Evolutionary conservation across 2,329 filamentous ascomycete genomes (phyloP).

Genomic region (Endoconidiophora polonica): DNA sequence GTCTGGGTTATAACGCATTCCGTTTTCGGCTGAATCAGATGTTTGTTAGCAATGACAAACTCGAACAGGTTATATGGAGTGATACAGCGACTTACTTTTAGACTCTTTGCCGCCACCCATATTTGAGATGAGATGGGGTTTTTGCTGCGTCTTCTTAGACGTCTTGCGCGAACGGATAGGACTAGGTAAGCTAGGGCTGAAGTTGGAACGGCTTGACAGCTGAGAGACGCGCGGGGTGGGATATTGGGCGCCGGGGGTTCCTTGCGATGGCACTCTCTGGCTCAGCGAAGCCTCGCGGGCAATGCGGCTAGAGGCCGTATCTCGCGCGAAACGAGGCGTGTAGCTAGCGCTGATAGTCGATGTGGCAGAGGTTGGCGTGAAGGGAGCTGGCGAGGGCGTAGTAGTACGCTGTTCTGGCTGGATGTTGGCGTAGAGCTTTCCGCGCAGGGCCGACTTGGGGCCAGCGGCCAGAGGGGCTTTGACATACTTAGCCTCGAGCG

Average conservation of each 20-base stretch:
- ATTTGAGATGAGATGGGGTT: conserved; percentile 80
- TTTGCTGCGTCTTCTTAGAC: conserved; percentile 43
- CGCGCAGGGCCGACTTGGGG: conserved; percentile 44
- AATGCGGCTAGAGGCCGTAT: conserved; percentile 48
- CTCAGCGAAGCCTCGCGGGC: conserved; percentile 45
- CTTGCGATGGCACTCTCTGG: conserved; percentile 38
- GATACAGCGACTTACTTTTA: conserved; percentile 40
- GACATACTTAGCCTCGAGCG: conserved; percentile 64
- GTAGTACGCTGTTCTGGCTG: conserved; percentile 32
- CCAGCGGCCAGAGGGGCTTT: conserved; percentile 60
- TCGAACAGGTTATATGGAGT: no score
- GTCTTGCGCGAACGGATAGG: conserved; percentile 37
- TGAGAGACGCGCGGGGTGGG: conserved; percentile 38
- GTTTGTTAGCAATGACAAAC: no score
- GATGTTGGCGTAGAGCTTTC: conserved; percentile 38
- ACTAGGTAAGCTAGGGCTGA: conserved; percentile 29
- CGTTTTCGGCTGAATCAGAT: conserved; percentile 52
- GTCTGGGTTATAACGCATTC: conserved; percentile 86
- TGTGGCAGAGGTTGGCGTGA: conserved; percentile 43
- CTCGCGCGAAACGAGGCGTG: conserved; percentile 45
- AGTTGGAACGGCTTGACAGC: conserved; percentile 31
- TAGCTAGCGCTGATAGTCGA: conserved; percentile 23
- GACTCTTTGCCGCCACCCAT: conserved; percentile 56
- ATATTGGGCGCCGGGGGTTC: conserved; percentile 30
- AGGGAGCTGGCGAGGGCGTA: conserved; percentile 37